Evolutionary conservation across 2,329 filamentous ascomycete genomes (phyloP), one percentile per base, ranked within the genome.

Genomic region (Stachybotrys chartarum): DNA sequence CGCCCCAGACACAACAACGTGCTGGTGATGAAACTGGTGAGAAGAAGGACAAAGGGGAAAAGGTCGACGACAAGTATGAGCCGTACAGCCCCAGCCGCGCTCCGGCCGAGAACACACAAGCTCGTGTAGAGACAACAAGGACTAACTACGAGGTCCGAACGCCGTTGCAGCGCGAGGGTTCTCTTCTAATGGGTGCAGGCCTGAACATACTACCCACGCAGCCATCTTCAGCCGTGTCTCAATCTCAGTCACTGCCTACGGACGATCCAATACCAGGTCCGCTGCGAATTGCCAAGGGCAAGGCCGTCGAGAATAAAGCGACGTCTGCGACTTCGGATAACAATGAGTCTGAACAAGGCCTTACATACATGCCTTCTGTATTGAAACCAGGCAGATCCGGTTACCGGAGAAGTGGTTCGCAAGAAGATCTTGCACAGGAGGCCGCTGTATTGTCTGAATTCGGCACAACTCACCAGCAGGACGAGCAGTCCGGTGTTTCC

Each of bases 321-420:
- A 45, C 42, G 42, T n/a, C 42, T 12, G 12, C 42, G 46, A 17
- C 46, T 5, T 12, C 11, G n/a, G 16, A 17, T 12, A 42, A 10
- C 35, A 42, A 42, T 2, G 10, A 42, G 14, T 14, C 35, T 31
- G 24, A 35, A 30, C 46, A 44, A 8, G 48, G 18, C 2, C 52
- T 56, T 7, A 45, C 54, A 16, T 51, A 56, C 52, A 30, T 56
- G 8, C 58, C 58, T 11, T 54, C 56, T 1, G 54, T 56, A 30
- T 52, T 59, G 50, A 55, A 54, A 47, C 55, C 56, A 1, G 58
- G 54, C 17, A 55, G 52, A 42, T 10, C 10, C 8, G 35, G 10
- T 14, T 5, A 42, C 35, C 8, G 14, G 35, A 42, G 35, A 42
- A 42, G 35, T 14, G 35, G 35, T 42, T 42, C 35, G 5, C 35